Conservation (phyloP, 1,284 basidiomycete species). For the Apiotrichum siamense region DNA sequence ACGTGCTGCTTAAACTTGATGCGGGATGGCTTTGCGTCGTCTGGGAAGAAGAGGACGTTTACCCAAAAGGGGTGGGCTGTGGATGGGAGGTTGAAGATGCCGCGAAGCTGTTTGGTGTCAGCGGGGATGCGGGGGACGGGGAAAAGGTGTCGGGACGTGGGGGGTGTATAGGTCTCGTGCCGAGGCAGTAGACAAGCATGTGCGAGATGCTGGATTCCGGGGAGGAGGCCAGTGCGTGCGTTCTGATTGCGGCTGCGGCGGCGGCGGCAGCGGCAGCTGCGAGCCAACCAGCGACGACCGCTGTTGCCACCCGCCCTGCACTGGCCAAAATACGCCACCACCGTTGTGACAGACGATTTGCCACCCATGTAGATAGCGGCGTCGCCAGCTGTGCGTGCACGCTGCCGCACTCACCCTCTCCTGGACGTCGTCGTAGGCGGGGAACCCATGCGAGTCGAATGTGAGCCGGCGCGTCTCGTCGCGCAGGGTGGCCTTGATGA, state of each 20-base stretch:
- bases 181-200: too few relatives aligned
- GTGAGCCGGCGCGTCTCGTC: conserved; percentile 45
- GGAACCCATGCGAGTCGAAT: conserved; percentile 39
- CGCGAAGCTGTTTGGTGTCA: conserved; percentile 34
- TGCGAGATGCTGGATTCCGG: too few relatives aligned
- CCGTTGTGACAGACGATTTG: too few relatives aligned
- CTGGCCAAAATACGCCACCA: too few relatives aligned
- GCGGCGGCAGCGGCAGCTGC: too few relatives aligned
- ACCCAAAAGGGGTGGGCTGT: conserved; percentile 43
- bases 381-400: background rate
- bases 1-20: conserved; percentile 48
- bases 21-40: conserved; percentile 35
- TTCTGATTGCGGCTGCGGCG: too few relatives aligned
- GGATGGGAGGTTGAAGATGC: conserved; percentile 41
- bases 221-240: too few relatives aligned
- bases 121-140: too few relatives aligned
- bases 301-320: too few relatives aligned
- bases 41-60: conserved; percentile 43
- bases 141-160: too few relatives aligned
- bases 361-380: conserved; percentile 3
- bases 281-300: too few relatives aligned
- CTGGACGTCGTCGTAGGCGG: conserved; percentile 39
- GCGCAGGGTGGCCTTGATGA: conserved; percentile 45
- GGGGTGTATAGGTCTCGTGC: too few relatives aligned
- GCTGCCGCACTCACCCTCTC: conserved; percentile 31